These are phyloP conservation scores for Nitzschia palea DNA, from an alignment of 108 stramenopile species.

Conservation along the genomic window DNA sequence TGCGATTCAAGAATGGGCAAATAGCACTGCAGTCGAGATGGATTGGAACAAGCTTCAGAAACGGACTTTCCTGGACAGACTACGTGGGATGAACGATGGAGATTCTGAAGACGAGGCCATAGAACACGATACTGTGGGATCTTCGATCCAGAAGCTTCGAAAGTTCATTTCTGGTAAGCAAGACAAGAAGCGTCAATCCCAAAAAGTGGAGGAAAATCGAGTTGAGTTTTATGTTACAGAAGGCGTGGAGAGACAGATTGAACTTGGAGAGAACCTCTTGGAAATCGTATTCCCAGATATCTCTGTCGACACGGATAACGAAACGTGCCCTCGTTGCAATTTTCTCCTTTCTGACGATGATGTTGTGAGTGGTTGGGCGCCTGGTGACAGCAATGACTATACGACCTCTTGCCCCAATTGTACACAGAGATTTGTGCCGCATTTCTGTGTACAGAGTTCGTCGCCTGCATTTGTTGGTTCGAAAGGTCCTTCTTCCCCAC, in stretches of 20 bases:
- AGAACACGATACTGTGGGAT: slow-evolving; percentile 26
- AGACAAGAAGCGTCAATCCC: slow-evolving; percentile 18
- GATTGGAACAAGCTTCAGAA: slow-evolving; percentile 86
- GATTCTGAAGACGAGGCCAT: slow-evolving; percentile 47
- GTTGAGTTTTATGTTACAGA: slow-evolving; percentile 70
- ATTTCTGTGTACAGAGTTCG: slow-evolving; percentile 81
- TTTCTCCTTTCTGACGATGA: slow-evolving; percentile 73
- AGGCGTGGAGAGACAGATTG: slow-evolving; percentile 69
- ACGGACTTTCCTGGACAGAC: slow-evolving; percentile 68
- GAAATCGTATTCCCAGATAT: slow-evolving; percentile 78
- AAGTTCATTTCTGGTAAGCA: slow-evolving; percentile 25
- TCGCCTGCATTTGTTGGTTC: slow-evolving; percentile 73
- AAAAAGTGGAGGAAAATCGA: slow-evolving; percentile 39
- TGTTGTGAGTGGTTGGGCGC: slow-evolving; percentile 75
- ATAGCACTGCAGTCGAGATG: slow-evolving; percentile 81
- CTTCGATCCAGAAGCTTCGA: slow-evolving; percentile 22
- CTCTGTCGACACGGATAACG: slow-evolving; percentile 80
- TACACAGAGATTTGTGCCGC: slow-evolving; percentile 73
- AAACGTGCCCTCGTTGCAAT: slow-evolving; percentile 80
- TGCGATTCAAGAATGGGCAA: slow-evolving; percentile 68
- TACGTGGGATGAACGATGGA: slow-evolving; percentile 47
- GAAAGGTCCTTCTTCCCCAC: slow-evolving; percentile 67
- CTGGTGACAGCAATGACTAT: slow-evolving; percentile 78
- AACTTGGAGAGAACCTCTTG: slow-evolving; percentile 77
- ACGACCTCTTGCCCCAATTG: slow-evolving; percentile 78